phyloP scores from a whole-genome alignment of 1,284 basidiomycete genomes.

The Cutaneotrichosporon mucoides region DNA sequence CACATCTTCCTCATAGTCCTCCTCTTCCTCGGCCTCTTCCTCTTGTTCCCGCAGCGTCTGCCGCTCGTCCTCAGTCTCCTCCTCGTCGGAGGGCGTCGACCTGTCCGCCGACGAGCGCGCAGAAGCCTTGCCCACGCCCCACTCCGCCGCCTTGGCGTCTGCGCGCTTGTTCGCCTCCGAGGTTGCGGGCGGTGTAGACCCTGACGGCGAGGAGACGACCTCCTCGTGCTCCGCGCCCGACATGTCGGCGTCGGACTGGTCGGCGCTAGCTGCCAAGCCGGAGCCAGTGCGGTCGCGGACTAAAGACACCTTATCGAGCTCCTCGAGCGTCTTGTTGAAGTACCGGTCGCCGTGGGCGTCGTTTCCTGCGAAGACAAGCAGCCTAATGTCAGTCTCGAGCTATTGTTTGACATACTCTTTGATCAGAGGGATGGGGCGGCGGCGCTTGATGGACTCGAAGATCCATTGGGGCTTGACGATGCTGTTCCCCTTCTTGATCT shows the following conservation, averaged over 20 bases:
- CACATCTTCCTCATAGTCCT: constrained; percentile 22
- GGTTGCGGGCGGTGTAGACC: too few species aligned
- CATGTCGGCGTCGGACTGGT: constrained; percentile 14
- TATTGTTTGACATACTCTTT: constrained; percentile 57
- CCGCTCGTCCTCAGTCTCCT: constrained; percentile 10
- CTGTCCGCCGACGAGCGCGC: not conserved
- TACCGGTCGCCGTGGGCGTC: constrained; percentile 32
- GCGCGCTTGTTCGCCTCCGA: not conserved
- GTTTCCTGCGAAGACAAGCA: constrained; percentile 43
- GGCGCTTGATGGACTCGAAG: constrained; percentile 63
- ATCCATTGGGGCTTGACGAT: constrained; percentile 78
- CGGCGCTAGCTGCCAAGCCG: constrained; percentile 33
- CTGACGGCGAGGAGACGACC: too few species aligned
- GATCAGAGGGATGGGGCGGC: constrained; percentile 58
- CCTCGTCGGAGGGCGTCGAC: not conserved
- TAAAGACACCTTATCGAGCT: constrained; percentile 30
- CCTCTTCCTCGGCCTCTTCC: constrained; percentile 39
- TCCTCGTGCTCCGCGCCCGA: not conserved
- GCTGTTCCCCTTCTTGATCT: constrained; percentile 56
- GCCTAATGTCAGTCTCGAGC: constrained; percentile 23
- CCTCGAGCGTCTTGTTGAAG: constrained; percentile 34
- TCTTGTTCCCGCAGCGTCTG: constrained; percentile 3
- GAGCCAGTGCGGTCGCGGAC: constrained; percentile 29
- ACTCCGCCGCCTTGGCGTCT: not conserved
- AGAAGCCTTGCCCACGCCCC: not conserved